These are phyloP conservation scores for Garcia nutans DNA, from an alignment of 345 rosid species.

Conservation along the genomic window DNA sequence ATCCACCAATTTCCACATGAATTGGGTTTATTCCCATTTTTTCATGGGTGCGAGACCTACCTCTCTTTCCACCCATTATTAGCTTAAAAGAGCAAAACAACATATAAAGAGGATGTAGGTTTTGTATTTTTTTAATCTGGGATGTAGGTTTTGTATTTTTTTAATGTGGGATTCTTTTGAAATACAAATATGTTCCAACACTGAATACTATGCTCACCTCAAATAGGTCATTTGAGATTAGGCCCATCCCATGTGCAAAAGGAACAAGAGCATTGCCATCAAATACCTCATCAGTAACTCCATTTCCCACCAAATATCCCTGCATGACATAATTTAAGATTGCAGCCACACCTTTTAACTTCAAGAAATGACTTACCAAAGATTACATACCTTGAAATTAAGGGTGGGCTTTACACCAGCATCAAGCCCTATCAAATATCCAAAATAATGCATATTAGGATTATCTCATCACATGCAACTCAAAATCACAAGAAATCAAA, in stretches of 20 bases:
- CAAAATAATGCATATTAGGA: neutral
- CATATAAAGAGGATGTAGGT: too few species aligned
- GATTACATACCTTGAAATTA: conserved; percentile 58
- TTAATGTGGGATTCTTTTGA: too few species aligned
- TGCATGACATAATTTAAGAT: conserved; percentile 26
- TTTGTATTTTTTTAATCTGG: too few species aligned
- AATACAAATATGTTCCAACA: too few species aligned
- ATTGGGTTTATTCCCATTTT: too few species aligned
- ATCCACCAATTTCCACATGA: too few species aligned
- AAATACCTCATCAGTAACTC: conserved; percentile 65
- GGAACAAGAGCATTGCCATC: conserved; percentile 91
- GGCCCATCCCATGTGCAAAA: conserved; percentile 88
- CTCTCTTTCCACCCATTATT: too few species aligned
- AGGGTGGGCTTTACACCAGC: conserved; percentile 53
- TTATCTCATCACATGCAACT: conserved; percentile 7
- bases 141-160: too few species aligned
- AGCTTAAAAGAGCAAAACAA: too few species aligned
- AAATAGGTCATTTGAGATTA: conserved; percentile 71
- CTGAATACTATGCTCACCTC: conserved; percentile 42
- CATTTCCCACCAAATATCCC: conserved; percentile 97
- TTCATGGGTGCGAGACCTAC: too few species aligned
- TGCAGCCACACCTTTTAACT: conserved; percentile 11
- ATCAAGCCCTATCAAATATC: conserved; percentile 53
- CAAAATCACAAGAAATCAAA: conserved; percentile 6
- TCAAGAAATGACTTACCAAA: conserved; percentile 1